Evolutionary conservation across 148 eudicot species (phyloP), one percentile per base, ranked within the genome.

Genomic region (Linanthus parryae): DNA sequence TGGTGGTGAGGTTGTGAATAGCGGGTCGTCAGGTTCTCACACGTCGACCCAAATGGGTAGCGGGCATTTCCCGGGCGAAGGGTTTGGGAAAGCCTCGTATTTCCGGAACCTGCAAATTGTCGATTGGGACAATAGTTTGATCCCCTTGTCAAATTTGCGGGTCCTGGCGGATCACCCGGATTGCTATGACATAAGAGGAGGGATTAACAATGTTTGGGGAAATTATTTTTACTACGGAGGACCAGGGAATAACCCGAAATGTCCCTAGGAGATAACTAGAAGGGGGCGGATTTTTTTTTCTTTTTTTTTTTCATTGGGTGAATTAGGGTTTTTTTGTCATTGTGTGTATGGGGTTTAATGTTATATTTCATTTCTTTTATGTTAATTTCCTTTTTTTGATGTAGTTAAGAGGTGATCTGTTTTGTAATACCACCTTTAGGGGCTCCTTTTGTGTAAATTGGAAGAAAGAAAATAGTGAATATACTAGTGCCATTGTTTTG

Each of bases 141-240:
- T 82, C 30, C 90, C 97, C 0, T 41, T 77, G 13, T 59, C 72
- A 0, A 85, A 77, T 39, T 73, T 82, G 9, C 68, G 56, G 45
- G 79, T 88, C 9, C 59, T 81, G 65, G 94, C 97, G 0, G 97
- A 88, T 52, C 94, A 84, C 45, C 84, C 97, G 2, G 79, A 79
- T 64, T 88, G 97, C 52, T 88, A 88, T 33, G 81, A 84, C 47
- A 79, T 84, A 2, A 71, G 61, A 44, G 84, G 84, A 7, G 97
- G 97, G 8, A 51, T 63, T 36, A 84, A 84, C 63, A 70, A 58
- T 15, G 97, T 79, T 58, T 88, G 97, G 97, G 97, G 97, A 15
- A 73, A 88, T 57, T 88, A 88, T 65, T 81, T 88, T 69, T 88
- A 88, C 25, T 88, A 81, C 59, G 97, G 97, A 47, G 97, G 97